A percentile compares a stretch with the other conserved stretches of the same genome.
Conservation (phyloP, 805 yeast genomes). For the Blastobotrys peoriensis region DNA sequence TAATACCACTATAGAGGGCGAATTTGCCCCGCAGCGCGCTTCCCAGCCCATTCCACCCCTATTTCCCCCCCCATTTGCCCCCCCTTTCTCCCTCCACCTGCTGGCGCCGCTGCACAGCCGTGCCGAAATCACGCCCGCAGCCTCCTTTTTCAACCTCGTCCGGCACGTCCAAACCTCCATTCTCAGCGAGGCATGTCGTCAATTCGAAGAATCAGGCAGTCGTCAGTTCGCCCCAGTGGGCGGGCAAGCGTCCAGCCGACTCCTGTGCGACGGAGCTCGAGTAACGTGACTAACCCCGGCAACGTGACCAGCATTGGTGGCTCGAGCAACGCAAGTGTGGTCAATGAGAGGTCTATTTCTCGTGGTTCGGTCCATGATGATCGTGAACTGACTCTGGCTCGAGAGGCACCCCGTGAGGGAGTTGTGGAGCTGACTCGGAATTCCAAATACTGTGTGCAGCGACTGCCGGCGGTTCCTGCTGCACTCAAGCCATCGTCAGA, state of each 20-base stretch:
- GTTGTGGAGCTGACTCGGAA: conserved; percentile 51
- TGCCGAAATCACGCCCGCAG: no score
- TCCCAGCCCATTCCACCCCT: no score
- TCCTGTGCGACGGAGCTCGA: neutral
- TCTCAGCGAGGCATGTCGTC: conserved; percentile 10
- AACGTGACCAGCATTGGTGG: neutral
- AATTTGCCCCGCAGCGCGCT: no score
- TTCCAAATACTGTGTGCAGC: conserved; percentile 50
- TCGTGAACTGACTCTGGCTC: conserved; percentile 3
- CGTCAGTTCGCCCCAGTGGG: conserved; percentile 10
- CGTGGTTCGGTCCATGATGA: conserved; percentile 2
- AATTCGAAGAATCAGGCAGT: conserved; percentile 15
- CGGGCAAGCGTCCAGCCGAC: neutral
- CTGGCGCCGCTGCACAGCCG: no score
- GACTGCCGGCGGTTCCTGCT: conserved; percentile 51
- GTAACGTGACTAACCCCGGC: neutral
- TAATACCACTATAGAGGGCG: no score
- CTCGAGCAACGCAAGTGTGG: neutral
- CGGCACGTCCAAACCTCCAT: no score
- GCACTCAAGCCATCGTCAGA: conserved; percentile 28
- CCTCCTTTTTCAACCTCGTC: no score
- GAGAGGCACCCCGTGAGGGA: conserved; percentile 14
- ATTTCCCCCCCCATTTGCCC: no score
- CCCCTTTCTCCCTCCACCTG: no score
- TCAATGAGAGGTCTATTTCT: conserved; percentile 1